phyloP scores from a whole-genome alignment of 2,329 filamentous ascomycete genomes.

The Scopulariopsis brevicaulis region DNA sequence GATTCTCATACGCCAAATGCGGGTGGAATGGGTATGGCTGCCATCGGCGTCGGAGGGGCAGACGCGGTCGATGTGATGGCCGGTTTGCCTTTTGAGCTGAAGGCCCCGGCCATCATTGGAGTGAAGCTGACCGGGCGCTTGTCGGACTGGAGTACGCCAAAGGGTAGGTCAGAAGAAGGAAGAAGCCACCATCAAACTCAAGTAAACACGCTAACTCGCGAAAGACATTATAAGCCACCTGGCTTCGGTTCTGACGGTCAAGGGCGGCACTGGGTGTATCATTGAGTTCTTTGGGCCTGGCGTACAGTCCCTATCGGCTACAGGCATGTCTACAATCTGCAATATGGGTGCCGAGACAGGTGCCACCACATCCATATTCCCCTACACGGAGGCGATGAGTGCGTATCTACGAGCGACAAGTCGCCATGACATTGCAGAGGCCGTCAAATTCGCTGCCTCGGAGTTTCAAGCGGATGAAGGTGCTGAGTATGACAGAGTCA shows the following conservation, averaged over 20 bases:
- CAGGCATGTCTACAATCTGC: constrained; percentile 56
- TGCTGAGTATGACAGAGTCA: constrained; percentile 88
- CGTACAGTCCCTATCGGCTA: constrained; percentile 55
- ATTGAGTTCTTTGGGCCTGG: constrained; percentile 66
- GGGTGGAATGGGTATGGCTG: constrained; percentile 88
- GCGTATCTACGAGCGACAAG: constrained; percentile 90
- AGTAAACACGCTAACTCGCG: constrained; percentile 7
- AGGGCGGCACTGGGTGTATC: constrained; percentile 91
- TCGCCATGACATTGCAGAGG: constrained; percentile 82
- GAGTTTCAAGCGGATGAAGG: constrained; percentile 83
- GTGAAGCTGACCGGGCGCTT: constrained; percentile 85
- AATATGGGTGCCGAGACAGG: constrained; percentile 59
- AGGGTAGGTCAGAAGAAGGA: constrained; percentile 45
- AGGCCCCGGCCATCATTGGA: constrained; percentile 95
- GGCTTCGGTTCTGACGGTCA: constrained; percentile 91
- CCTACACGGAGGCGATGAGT: constrained; percentile 96
- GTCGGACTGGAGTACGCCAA: constrained; percentile 84
- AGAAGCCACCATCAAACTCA: constrained; percentile 23
- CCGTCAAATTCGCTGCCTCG: constrained; percentile 69
- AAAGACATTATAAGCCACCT: constrained; percentile 94
- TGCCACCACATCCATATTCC: constrained; percentile 89
- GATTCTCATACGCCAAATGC: constrained; percentile 97
- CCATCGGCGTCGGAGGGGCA: constrained; percentile 94
- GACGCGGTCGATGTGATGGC: constrained; percentile 99
- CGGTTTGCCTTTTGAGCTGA: constrained; percentile 92